Evolutionary conservation across 2,329 filamentous ascomycete species (phyloP).

Genomic region (Fusarium dimerum): DNA sequence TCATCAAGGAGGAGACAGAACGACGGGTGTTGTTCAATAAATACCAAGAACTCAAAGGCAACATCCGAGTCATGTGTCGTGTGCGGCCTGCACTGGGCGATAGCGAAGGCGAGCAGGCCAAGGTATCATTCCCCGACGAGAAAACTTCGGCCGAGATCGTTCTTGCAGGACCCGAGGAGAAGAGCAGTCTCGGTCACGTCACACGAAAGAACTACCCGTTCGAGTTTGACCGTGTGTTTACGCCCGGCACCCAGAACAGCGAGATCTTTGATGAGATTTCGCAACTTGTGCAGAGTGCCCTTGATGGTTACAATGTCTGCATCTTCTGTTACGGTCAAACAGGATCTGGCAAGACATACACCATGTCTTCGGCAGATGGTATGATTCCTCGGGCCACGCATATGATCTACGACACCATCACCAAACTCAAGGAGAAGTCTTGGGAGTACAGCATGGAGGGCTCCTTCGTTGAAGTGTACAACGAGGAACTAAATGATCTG

Average conservation of each 20-base stretch:
- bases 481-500: constrained; percentile 92
- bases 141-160: constrained; percentile 87
- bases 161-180: constrained; percentile 80
- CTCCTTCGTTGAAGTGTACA: constrained; percentile 96
- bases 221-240: constrained; percentile 91
- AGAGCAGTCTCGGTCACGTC: constrained; percentile 74
- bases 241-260: constrained; percentile 72
- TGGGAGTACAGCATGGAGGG: constrained; percentile 96
- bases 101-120: constrained; percentile 66
- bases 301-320: constrained; percentile 98
- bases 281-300: constrained; percentile 91
- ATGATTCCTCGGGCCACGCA: constrained; percentile 94
- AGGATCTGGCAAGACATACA: constrained; percentile 93
- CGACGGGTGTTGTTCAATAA: constrained; percentile 94
- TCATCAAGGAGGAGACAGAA: constrained; percentile 88
- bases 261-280: constrained; percentile 96
- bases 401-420: constrained; percentile 90
- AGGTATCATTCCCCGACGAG: constrained; percentile 77
- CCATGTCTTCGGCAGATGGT: constrained; percentile 87
- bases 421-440: constrained; percentile 81
- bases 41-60: constrained; percentile 96
- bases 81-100: constrained; percentile 72
- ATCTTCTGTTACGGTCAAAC: constrained; percentile 99
- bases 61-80: constrained; percentile 97
- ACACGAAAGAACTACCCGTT: constrained; percentile 81